phyloP scores from a whole-genome alignment of 2,329 filamentous ascomycete genomes.

The Volutella citrinella region DNA sequence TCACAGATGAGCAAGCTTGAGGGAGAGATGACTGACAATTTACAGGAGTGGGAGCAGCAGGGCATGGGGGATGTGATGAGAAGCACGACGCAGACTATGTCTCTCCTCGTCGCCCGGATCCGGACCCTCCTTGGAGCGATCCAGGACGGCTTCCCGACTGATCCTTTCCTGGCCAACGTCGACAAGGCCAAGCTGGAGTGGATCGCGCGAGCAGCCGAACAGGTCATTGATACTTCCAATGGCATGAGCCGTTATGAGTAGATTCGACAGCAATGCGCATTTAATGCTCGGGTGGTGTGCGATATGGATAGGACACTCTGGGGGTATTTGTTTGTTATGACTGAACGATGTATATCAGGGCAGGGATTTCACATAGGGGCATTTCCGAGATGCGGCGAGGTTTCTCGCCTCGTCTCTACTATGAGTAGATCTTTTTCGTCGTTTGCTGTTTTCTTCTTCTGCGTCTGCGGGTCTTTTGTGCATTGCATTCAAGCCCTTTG shows the following conservation, averaged over 20 bases:
- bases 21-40: slow-evolving; percentile 11
- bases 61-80: slow-evolving; percentile 34
- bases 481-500: no score
- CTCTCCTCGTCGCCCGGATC: slow-evolving; percentile 34
- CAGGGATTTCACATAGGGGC: slow-evolving; percentile 17
- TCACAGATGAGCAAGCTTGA: not conserved
- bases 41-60: slow-evolving; percentile 38
- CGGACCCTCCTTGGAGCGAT: slow-evolving; percentile 33
- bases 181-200: slow-evolving; percentile 38
- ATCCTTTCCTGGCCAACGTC: slow-evolving; percentile 37
- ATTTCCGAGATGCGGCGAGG: slow-evolving; percentile 14
- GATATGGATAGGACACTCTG: no score
- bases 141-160: slow-evolving; percentile 35
- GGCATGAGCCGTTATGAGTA: slow-evolving; percentile 29
- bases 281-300: no score
- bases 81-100: slow-evolving; percentile 38
- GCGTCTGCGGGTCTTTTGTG: slow-evolving; percentile 6
- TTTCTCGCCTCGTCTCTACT: no score
- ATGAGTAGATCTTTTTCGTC: slow-evolving; percentile 19
- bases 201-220: slow-evolving; percentile 35
- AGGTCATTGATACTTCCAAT: slow-evolving; percentile 32
- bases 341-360: slow-evolving; percentile 26
- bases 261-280: slow-evolving; percentile 9
- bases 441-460: slow-evolving; percentile 11
- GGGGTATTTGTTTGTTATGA: slow-evolving; percentile 18